Percentiles rank a stretch among this genome's conserved stretches.
phyloP scores from a whole-genome alignment of 129 eudicot species.

The Helianthus tuberosus region DNA sequence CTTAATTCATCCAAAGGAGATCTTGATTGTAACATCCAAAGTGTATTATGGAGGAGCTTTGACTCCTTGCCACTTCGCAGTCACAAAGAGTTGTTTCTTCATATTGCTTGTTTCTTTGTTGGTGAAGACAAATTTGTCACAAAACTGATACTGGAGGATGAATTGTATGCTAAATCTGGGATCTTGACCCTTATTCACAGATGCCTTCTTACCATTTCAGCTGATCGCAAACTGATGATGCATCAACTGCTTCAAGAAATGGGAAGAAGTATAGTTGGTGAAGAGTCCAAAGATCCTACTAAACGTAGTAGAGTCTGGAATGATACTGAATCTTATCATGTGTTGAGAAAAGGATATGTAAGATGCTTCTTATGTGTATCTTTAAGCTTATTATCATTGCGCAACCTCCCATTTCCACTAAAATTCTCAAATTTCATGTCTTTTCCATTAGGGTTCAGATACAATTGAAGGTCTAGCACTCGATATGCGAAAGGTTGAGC shows the following conservation, averaged over 20 bases:
- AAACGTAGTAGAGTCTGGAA: neutral
- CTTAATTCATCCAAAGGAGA: neutral
- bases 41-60: constrained; percentile 9
- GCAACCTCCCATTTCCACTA: neutral
- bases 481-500: neutral
- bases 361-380: constrained; percentile 8
- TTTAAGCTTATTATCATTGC: neutral
- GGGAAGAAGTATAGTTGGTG: neutral
- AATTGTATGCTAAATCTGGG: constrained; percentile 3
- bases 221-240: neutral
- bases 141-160: neutral
- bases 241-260: constrained; percentile 18
- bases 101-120: constrained; percentile 21
- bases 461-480: constrained; percentile 38
- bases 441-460: constrained; percentile 24
- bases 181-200: neutral
- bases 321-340: neutral
- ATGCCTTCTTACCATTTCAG: constrained; percentile 4
- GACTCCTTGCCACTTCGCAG: neutral
- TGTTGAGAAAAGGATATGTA: constrained; percentile 22
- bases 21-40: neutral
- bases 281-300: constrained; percentile 8
- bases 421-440: neutral
- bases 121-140: neutral
- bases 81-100: constrained; percentile 5